Evolutionary conservation across 2,329 filamentous ascomycete genomes (phyloP), one percentile per base, ranked within the genome.

Genomic region (Aurifilum marmelostoma): DNA sequence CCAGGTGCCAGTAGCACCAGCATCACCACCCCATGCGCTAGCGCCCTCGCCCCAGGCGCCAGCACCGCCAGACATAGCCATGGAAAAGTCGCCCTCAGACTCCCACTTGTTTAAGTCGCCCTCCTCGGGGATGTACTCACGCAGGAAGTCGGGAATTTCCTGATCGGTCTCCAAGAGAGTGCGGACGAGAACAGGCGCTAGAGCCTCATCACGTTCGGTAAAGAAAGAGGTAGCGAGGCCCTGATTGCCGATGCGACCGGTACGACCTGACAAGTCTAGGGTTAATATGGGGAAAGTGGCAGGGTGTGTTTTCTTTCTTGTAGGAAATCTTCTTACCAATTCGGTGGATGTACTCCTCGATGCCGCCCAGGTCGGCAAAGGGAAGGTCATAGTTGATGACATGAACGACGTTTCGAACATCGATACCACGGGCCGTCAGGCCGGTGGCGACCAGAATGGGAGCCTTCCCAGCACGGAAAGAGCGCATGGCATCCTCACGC

Each of bases 321-420:
- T 14, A 24, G 12, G 24, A 37, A 9, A 9, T 34, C 8, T 32
- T 76, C 85, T 80, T 88, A 93, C 92, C 96, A 77, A 98, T 98
- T 16, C 96, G 93, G 77, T 99, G 96, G 34, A 92, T 89, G 75
- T 98, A 99, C 78, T 98, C 96, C 63, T 92, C 89, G 67, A 97
- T 97, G 2, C 94, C 95, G n/a, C 93, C 94, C 74, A 95, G 86
- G 0, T 88, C 83, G 58, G 84, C 80, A 6, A 85, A 89, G 0
- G 95, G 95, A 1, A 98, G 83, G 71, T 98, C 94, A 74, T 90
- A 98, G 81, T 99, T 98, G 85, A 99, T 91, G 70, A 99, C 92
- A 72, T 97, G 93, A 83, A 90, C 89, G 7, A 98, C 91, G 73
- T 96, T 93, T 69, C 88, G 88, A 47, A 97, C 91, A 74, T 98